Evolutionary conservation across 106 monocot species (phyloP).

Genomic region (Apostasia shenzhenica): DNA sequence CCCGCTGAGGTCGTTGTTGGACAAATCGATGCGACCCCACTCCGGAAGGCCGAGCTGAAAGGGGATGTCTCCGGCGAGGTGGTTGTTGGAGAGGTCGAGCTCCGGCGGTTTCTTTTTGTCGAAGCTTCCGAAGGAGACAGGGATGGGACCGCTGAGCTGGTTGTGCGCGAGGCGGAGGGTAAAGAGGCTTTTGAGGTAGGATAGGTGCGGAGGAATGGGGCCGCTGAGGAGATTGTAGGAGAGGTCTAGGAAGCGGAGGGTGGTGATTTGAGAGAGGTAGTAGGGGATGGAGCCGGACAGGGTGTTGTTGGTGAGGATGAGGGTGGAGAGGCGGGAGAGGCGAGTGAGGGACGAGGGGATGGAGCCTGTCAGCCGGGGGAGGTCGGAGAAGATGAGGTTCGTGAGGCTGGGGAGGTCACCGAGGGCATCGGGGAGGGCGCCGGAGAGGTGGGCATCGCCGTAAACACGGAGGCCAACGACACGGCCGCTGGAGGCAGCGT

Average conservation of each 20-base stretch:
- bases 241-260: constrained; percentile 7
- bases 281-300: constrained; percentile 21
- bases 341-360: constrained; percentile 16
- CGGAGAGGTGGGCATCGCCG: constrained; percentile 2
- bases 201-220: constrained; percentile 11
- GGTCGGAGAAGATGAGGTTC: constrained; percentile 2
- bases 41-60: neutral
- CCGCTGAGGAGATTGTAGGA: constrained; percentile 16
- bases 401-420: constrained; percentile 22
- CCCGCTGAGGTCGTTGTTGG: constrained; percentile 23
- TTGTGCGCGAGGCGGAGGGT: constrained; percentile 30
- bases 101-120: neutral
- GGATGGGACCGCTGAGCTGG: constrained; percentile 34
- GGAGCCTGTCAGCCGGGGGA: constrained; percentile 15
- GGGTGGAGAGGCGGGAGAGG: constrained; percentile 6
- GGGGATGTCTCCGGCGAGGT: constrained; percentile 12
- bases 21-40: constrained; percentile 19
- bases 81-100: constrained; percentile 27
- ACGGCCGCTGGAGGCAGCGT: constrained; percentile 9
- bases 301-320: constrained; percentile 9
- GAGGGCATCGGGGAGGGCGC: constrained; percentile 13
- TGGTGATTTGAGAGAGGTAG: constrained; percentile 7
- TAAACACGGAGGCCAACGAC: constrained; percentile 17
- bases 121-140: constrained; percentile 16
- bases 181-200: constrained; percentile 3